Evolutionary conservation across 2,329 filamentous ascomycete species (phyloP), one percentile per base, ranked within the genome.

Genomic region (Phaeomoniella chlamydospora): DNA sequence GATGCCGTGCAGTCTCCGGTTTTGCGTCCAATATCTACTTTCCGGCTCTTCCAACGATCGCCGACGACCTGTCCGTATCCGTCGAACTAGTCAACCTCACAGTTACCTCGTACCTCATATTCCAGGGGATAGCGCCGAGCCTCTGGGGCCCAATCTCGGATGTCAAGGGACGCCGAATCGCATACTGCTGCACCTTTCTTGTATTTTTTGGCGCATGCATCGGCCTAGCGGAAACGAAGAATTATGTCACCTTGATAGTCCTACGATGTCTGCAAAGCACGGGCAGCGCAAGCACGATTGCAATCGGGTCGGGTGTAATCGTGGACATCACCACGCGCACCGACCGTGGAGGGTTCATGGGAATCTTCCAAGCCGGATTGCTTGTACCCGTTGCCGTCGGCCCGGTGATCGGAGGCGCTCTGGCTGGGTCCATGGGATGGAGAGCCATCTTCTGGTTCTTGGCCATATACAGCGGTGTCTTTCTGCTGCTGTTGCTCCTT

Each of bases 11-110:
- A 26, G 10, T 62, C 38, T 61, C 59, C 2, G 53, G 59, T 4
- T 57, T 65, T 9, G 57, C 62, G 15, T 62, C 58, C 3, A 59
- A 58, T 37, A 65, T 66, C 37, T 67, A 67, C 42, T 62, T 65
- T 35, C 63, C 65, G 2, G 57, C 59, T 2, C 43, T 68, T 4
- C 49, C 55, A 4, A 53, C 53, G 1, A 56, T 68, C 19, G 55
- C 63, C 2, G 29, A 33, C 1, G 59, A 64, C 37, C 44, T 67
- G 3, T 30, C 54, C 35, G 55, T 62, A 2, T 59, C 59, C 1
- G 36, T 48, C n/a, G 45, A 49, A 18, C 46, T 54, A 3, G 47
- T 65, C 41, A 63, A 62, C 38, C 47, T 67, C 1, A 62, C 62
- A 1, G 53, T 68, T 15, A 67, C 62, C 1, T 53, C 57, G 2